Percentiles rank a stretch among this genome's conserved stretches.
phyloP scores from a whole-genome alignment of 2,329 filamentous ascomycete species.

The Bipolaris zeicola region DNA sequence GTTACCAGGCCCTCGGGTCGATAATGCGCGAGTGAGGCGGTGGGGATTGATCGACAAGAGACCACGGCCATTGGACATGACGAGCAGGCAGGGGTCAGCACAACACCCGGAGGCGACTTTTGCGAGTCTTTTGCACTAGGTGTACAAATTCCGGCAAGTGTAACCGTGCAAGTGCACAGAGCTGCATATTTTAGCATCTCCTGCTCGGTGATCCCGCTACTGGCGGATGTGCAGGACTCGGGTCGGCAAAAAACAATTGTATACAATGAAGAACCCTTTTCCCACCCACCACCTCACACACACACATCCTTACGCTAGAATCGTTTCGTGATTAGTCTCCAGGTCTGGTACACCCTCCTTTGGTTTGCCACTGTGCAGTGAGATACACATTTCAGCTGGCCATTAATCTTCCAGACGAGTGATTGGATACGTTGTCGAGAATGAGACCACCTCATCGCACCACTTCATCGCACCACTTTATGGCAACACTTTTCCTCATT shows the following conservation, averaged over 20 bases:
- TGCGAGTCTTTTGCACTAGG: not conserved
- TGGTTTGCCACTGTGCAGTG: not conserved
- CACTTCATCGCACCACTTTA: not conserved
- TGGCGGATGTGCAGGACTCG: not conserved
- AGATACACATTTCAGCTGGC: not conserved
- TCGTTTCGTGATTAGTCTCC: not conserved
- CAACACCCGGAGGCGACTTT: slow-evolving; percentile 1
- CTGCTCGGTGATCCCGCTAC: not conserved
- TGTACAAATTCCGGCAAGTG: not conserved
- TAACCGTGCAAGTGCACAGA: not conserved
- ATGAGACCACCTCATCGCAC: not conserved
- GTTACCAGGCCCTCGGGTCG: slow-evolving; percentile 15
- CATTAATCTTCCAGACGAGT: not conserved
- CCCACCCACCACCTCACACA: not conserved
- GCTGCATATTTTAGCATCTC: not conserved
- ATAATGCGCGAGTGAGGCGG: slow-evolving; percentile 17
- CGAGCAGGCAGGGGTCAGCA: slow-evolving; percentile 5
- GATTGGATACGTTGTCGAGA: not conserved
- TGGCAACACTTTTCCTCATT: not conserved
- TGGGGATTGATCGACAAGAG: slow-evolving; percentile 5
- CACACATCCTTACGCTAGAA: not conserved
- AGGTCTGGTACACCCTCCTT: not conserved
- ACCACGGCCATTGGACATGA: not conserved
- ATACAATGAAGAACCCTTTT: not conserved
- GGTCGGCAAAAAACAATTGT: not conserved